Evolutionary conservation across 2,329 filamentous ascomycete species (phyloP), one percentile per base, ranked within the genome.

Genomic region (Ceratocystis papillata): DNA sequence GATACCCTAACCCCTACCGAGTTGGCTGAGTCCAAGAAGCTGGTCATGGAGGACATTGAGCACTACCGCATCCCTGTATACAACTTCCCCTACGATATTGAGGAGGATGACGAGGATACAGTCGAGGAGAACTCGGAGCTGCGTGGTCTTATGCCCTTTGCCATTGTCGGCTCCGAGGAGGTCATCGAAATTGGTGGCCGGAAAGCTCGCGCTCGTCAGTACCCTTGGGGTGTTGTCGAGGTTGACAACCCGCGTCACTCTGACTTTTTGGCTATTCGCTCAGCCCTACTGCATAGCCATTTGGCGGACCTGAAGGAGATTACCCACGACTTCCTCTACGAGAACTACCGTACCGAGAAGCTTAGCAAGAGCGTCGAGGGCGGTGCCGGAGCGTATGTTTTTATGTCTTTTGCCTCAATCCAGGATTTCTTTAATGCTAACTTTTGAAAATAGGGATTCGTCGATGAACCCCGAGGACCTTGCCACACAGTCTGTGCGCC

Each of bases 321-420:
- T 75, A 99, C 94, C 64, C 94, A 99, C 78, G 94, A 99, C 78
- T 99, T 99, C 87, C 81, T 99, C 70, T 99, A 99, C 80, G 94
- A 99, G 78, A 99, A 99, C 81, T 99, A 99, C 84, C 91, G 94
- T 90, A 99, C 94, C 74, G 94, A 99, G 89, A 97, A 97, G 83
- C 89, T 99, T 73, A 96, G 90, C 82, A 99, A 97, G 90, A 96
- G 91, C 76, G 94, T 99, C 72, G 92, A 96, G 75, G 90, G 90
- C 76, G 89, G 89, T 79, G 83, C 86, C 78, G 84, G 86, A 84
- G 85, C 86, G 91, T 96, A 89, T 72, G 91, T 90, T 68, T 68
- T 69, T 67, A 25, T 53, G 25, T 69, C 45, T 48, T 65, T 41
- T 33, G n/a, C 4, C 22, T 28, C 62, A 61, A 68, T 65, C 75